These are phyloP conservation scores for Debaryomyces castellii DNA, from an alignment of 805 yeast genomes.

Conservation along the genomic window DNA sequence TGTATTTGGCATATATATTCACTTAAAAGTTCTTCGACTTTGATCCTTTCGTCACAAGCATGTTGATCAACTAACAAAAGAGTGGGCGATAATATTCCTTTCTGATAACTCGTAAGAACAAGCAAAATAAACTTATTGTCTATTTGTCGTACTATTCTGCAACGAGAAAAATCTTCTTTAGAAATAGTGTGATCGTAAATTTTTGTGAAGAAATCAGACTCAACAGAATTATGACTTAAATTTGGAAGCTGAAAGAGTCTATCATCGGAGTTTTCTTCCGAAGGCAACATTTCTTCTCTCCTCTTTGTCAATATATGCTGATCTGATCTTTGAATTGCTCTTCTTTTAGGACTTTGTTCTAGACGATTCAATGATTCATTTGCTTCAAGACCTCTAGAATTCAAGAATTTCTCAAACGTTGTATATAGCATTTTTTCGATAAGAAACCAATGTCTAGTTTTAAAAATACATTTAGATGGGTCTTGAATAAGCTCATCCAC, in stretches of 20 bases:
- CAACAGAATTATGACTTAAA: not conserved
- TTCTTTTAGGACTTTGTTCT: no score
- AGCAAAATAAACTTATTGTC: slow-evolving; percentile 64
- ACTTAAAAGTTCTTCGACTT: slow-evolving; percentile 51
- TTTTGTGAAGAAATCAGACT: not conserved
- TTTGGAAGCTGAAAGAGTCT: not conserved
- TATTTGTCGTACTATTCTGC: slow-evolving; percentile 53
- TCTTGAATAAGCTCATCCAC: slow-evolving; percentile 41
- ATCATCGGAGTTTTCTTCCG: not conserved
- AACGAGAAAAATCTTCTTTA: slow-evolving; percentile 15
- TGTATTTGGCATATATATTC: slow-evolving; percentile 31
- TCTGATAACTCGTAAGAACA: slow-evolving; percentile 10
- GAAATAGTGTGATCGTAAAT: slow-evolving; percentile 9
- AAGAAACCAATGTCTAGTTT: slow-evolving; percentile 19
- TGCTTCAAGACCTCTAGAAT: not conserved
- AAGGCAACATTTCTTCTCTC: not conserved
- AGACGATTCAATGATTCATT: not conserved
- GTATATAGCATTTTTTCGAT: slow-evolving; percentile 29
- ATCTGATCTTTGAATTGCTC: no score
- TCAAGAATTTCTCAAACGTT: slow-evolving; percentile 13
- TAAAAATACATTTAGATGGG: slow-evolving; percentile 31
- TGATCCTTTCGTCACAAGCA: slow-evolving; percentile 78
- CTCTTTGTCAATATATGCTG: no score
- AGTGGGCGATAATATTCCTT: slow-evolving; percentile 5
- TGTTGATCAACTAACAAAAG: slow-evolving; percentile 71